Evolutionary conservation across 116 monocot species (phyloP), one percentile per base, ranked within the genome.

Genomic region (Dioscorea cayenensis): DNA sequence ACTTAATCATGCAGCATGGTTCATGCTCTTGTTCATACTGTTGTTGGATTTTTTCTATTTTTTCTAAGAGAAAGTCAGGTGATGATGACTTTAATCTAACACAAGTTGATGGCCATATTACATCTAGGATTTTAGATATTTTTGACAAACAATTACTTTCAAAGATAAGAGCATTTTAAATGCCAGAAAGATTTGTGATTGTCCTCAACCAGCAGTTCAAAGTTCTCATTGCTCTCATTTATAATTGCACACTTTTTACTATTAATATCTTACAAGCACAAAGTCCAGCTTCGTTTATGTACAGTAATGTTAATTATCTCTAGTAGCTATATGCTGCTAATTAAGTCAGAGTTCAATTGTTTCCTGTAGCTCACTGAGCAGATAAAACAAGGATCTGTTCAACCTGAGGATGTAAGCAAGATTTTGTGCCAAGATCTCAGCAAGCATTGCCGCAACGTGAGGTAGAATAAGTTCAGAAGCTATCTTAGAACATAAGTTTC

Each of bases 381-480:
- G 84, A 82, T 88, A 66, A 88, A 84, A 65, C 17, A 14, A 59
- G 84, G 77, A 18, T 79, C 82, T 36, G 28, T 77, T 9, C 55
- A 84, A 79, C n/a, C 79, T 43, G 84, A 77, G 0, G 72, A 77
- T 37, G 84, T 82, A 7, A 79, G 82, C 82, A 88, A 77, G 50
- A 79, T 72, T 32, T 71, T 88, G 51, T 84, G 88, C 63, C 71
- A 79, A 76, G 84, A 88, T 75, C 82, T 88, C 50, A 88, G 81
- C 77, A 77, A 77, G 64, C 79, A 84, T 74, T 88, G 88, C 69
- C 52, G 48, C 43, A 35, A 23, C 48, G 3, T 61, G 27, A 75
- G 84, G 81, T 84, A 83, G 51, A 67, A 12, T 4, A 17, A 51
- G 17, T 55, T 77, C 18, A 11, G n/a, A 5, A 16, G 55, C 55